Conservation (phyloP, 208 protist genomes). For the Angomonas deanei region DNA sequence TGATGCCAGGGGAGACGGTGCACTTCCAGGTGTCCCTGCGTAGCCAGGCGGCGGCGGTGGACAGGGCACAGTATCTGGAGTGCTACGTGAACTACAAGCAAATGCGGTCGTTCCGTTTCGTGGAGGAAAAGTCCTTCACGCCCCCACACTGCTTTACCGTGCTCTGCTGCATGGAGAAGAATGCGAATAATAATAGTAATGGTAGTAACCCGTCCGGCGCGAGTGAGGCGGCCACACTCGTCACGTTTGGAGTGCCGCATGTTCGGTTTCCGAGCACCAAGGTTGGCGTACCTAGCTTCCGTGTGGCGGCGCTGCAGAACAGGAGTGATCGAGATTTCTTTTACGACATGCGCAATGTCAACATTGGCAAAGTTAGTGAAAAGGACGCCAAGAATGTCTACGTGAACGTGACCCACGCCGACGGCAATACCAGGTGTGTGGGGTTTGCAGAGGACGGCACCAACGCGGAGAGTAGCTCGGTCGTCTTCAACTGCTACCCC, state of each 20-base stretch:
- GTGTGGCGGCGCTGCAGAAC: constrained; percentile 68
- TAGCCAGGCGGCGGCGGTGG: neutral
- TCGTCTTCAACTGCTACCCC: constrained; percentile 49
- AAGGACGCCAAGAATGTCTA: constrained; percentile 27
- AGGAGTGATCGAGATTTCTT: constrained; percentile 30
- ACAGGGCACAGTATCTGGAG: constrained; percentile 59
- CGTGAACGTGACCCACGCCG: constrained; percentile 1
- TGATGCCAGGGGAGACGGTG: constrained; percentile 27
- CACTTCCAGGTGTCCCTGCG: constrained; percentile 26
- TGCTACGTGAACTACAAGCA: constrained; percentile 89
- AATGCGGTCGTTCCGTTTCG: constrained; percentile 80
- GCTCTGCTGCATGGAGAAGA: constrained; percentile 26
- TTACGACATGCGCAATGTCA: constrained; percentile 30
- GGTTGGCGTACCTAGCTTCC: constrained; percentile 34
- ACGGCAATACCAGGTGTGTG: constrained; percentile 11
- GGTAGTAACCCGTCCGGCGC: neutral
- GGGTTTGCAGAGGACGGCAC: constrained; percentile 9
- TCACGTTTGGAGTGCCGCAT: constrained; percentile 1
- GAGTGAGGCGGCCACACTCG: constrained; percentile 6
- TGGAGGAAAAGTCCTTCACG: constrained; percentile 45
- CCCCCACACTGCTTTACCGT: constrained; percentile 81
- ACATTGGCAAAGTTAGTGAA: constrained; percentile 42
- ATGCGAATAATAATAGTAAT: neutral
- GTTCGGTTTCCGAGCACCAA: constrained; percentile 51
- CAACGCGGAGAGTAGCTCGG: constrained; percentile 14